Evolutionary conservation across 352 stramenopile genomes (phyloP).

Genomic region (Phytophthora sansomeana): DNA sequence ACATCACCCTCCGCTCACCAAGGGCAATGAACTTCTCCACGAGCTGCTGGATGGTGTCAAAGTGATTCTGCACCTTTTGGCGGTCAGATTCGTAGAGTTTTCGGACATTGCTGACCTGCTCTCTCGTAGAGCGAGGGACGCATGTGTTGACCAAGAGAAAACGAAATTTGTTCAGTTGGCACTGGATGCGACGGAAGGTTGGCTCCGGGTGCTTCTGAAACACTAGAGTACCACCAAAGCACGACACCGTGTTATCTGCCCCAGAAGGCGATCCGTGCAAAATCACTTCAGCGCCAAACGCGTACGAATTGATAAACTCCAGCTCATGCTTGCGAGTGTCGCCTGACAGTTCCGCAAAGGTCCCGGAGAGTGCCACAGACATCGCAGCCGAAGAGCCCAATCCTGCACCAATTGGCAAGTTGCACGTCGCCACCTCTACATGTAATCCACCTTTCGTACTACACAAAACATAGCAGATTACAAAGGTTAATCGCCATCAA

Average conservation of each 20-base stretch:
- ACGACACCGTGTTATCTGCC: slow-evolving; percentile 93
- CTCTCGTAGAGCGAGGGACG: slow-evolving; percentile 90
- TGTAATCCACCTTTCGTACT: slow-evolving; percentile 39
- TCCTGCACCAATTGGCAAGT: slow-evolving; percentile 87
- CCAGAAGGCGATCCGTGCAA: slow-evolving; percentile 92
- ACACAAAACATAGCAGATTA: not conserved
- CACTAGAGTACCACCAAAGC: slow-evolving; percentile 86
- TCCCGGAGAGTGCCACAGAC: slow-evolving; percentile 84
- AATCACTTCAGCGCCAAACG: slow-evolving; percentile 90
- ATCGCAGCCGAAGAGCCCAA: slow-evolving; percentile 93
- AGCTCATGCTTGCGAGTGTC: slow-evolving; percentile 33
- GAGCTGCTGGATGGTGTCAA: slow-evolving; percentile 86
- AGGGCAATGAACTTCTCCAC: slow-evolving; percentile 65
- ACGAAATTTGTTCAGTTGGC: slow-evolving; percentile 70
- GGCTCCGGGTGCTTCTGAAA: slow-evolving; percentile 72
- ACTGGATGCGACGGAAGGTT: slow-evolving; percentile 53
- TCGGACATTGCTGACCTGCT: slow-evolving; percentile 83
- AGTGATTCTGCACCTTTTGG: slow-evolving; percentile 54
- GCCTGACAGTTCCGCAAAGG: slow-evolving; percentile 53
- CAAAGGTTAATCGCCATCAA: slow-evolving; percentile 3
- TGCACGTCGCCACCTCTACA: slow-evolving; percentile 58
- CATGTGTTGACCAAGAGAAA: slow-evolving; percentile 93
- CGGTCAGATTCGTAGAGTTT: slow-evolving; percentile 63
- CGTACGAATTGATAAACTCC: slow-evolving; percentile 85
- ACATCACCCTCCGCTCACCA: slow-evolving; percentile 46